These are phyloP conservation scores for Alternaria sp. DNA, from an alignment of 2,329 filamentous ascomycete species.

Conservation along the genomic window DNA sequence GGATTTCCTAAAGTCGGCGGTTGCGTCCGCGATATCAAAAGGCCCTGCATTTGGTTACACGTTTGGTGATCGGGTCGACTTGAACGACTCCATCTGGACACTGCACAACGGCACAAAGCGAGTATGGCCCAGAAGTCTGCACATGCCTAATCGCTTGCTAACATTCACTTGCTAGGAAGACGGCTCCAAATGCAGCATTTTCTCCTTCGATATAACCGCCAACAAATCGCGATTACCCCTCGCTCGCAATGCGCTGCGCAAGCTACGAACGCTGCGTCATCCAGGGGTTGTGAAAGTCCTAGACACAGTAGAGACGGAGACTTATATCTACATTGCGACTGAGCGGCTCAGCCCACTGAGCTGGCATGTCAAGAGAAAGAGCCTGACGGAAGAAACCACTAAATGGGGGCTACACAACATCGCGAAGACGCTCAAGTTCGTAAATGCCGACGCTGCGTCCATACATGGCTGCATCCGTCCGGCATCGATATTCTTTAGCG, in stretches of 20 bases:
- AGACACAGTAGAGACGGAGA: constrained; percentile 95
- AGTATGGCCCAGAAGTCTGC: constrained; percentile 60
- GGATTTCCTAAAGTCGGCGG: constrained; percentile 98
- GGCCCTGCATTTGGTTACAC: constrained; percentile 91
- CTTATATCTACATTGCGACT: constrained; percentile 95
- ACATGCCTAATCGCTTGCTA: constrained; percentile 26
- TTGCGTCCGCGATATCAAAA: constrained; percentile 95
- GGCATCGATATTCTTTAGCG: constrained; percentile 89
- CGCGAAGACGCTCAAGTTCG: constrained; percentile 93
- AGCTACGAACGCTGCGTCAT: constrained; percentile 90
- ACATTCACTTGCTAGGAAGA: constrained; percentile 73
- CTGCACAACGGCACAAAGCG: constrained; percentile 92
- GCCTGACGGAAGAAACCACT: constrained; percentile 86
- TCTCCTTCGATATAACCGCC: constrained; percentile 87
- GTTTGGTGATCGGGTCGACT: constrained; percentile 91
- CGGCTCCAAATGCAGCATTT: constrained; percentile 92
- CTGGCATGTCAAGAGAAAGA: constrained; percentile 91
- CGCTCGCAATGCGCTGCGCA: constrained; percentile 92
- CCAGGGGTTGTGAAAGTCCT: constrained; percentile 94
- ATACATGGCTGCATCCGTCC: constrained; percentile 89
- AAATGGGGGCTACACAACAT: constrained; percentile 95
- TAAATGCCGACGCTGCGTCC: constrained; percentile 91
- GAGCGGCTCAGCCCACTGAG: constrained; percentile 86
- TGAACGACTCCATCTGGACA: constrained; percentile 96
- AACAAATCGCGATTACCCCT: constrained; percentile 85